Conservation (phyloP, 2,329 filamentous ascomycete genomes). For the Epichloe aotearoae region DNA sequence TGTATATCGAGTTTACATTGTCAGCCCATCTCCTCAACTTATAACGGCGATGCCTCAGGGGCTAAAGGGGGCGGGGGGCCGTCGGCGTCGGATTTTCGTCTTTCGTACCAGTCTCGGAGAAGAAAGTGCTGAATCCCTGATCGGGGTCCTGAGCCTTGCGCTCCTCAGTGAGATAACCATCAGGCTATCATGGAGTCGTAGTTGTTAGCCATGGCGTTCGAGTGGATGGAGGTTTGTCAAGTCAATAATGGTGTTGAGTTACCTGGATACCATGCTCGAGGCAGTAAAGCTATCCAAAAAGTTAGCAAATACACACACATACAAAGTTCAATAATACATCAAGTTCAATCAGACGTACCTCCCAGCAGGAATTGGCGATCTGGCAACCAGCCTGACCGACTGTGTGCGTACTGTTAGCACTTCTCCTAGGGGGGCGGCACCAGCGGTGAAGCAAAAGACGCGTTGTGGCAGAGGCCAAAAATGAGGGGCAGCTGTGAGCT, state of each 20-base stretch:
- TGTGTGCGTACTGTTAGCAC: slow-evolving; percentile 46
- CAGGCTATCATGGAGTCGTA: slow-evolving; percentile 48
- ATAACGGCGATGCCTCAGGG: background rate
- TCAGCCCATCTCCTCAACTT: background rate
- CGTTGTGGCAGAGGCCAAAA: slow-evolving; percentile 14
- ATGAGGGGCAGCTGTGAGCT: slow-evolving; percentile 14
- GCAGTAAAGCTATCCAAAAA: slow-evolving; percentile 76
- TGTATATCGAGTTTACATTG: slow-evolving; percentile 24
- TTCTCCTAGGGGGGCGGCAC: background rate
- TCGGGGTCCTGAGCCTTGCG: slow-evolving; percentile 87
- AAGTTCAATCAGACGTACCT: slow-evolving; percentile 53
- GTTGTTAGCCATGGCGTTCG: slow-evolving; percentile 4
- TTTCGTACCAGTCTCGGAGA: slow-evolving; percentile 88
- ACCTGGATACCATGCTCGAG: slow-evolving; percentile 99
- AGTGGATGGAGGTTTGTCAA: slow-evolving; percentile 3
- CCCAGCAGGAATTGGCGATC: slow-evolving; percentile 99
- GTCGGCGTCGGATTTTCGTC: background rate
- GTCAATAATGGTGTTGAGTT: slow-evolving; percentile 22
- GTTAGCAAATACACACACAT: slow-evolving; percentile 12
- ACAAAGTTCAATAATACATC: background rate
- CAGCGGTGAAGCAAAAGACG: slow-evolving; percentile 7
- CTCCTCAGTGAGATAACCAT: slow-evolving; percentile 97
- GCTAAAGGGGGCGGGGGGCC: background rate
- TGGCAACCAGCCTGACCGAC: slow-evolving; percentile 99
- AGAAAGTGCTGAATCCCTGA: slow-evolving; percentile 99